Evolutionary conservation across 495 filamentous ascomycete genomes (phyloP), one percentile per base, ranked within the genome.

Genomic region (Penicillium canariense): DNA sequence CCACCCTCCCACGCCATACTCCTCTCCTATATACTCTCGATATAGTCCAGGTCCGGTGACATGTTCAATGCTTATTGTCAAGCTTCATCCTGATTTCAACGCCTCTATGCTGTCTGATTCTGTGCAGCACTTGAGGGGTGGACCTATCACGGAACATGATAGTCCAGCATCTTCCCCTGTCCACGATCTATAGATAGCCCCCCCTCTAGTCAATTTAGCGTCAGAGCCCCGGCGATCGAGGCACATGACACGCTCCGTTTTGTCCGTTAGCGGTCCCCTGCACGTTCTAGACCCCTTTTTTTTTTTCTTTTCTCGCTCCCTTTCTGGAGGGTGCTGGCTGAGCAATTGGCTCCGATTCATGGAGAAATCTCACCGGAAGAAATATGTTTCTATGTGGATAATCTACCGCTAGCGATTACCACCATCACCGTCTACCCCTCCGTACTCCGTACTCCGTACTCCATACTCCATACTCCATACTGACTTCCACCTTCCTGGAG

Each of bases 171-270:
- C 25, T n/a, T 44, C 43, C 43, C 43, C 43, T 27, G 26, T 9
- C 18, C 25, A 46, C 15, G 25, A 28, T 46, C 43, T 46, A 30
- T 46, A 46, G 43, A 46, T 46, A 46, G 42, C 15, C 42, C 42
- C 23, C 25, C 14, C 42, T 26, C 15, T 28, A 11, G 23, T 28
- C 42, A 22, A 45, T 27, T 12, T 14, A 44, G 31, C 9, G 46
- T 38, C 35, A 35, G 31, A 50, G 48, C 48, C 55, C 65, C 60
- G 67, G 70, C 66, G 67, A 73, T 73, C 69, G 66, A 22, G 57
- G 58, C 71, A 74, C 69, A 73, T 76, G 70, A 73, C 67, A 69
- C 53, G 52, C 62, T 63, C 53, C 59, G 66, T 61, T 72, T 75
- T 72, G 69, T 56, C 39, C 32, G 26, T 34, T 44, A 56, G 34